Evolutionary conservation across 2,329 filamentous ascomycete genomes (phyloP).

Genomic region (Penicillium sp.): DNA sequence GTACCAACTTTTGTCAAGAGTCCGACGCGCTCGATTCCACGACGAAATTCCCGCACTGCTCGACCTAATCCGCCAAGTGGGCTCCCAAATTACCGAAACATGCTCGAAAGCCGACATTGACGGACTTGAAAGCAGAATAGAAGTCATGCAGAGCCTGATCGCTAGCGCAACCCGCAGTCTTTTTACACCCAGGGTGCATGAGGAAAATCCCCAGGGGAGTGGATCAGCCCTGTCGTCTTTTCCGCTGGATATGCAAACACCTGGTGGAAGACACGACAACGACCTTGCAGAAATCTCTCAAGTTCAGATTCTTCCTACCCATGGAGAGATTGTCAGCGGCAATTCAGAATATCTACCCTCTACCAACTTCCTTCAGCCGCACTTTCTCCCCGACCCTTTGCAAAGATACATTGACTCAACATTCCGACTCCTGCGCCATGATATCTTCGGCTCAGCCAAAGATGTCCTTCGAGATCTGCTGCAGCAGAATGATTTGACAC

Average conservation of each 20-base stretch:
- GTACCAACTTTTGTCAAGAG: constrained; percentile 5
- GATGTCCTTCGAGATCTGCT: not conserved
- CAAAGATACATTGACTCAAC: not conserved
- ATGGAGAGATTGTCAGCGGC: not conserved
- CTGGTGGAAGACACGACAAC: not conserved
- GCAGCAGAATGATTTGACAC: not conserved
- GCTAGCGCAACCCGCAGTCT: not conserved
- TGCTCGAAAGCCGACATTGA: constrained; percentile 6
- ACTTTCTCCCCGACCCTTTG: not conserved
- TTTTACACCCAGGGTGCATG: not conserved
- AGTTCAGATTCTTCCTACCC: not conserved
- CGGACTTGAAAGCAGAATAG: constrained; percentile 6
- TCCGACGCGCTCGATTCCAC: constrained; percentile 5
- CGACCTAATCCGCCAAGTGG: not conserved
- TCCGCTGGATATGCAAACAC: not conserved
- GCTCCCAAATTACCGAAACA: not conserved
- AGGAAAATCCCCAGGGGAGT: not conserved
- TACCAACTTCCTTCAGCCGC: not conserved
- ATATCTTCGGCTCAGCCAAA: not conserved
- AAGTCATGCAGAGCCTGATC: constrained; percentile 4
- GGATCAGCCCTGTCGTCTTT: not conserved
- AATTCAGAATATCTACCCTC: not conserved
- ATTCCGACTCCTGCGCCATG: not conserved
- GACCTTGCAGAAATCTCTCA: not conserved
- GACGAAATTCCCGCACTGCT: constrained; percentile 4